Conservation (phyloP, 2,329 filamentous ascomycete species). For the Botryotinia globosa region DNA sequence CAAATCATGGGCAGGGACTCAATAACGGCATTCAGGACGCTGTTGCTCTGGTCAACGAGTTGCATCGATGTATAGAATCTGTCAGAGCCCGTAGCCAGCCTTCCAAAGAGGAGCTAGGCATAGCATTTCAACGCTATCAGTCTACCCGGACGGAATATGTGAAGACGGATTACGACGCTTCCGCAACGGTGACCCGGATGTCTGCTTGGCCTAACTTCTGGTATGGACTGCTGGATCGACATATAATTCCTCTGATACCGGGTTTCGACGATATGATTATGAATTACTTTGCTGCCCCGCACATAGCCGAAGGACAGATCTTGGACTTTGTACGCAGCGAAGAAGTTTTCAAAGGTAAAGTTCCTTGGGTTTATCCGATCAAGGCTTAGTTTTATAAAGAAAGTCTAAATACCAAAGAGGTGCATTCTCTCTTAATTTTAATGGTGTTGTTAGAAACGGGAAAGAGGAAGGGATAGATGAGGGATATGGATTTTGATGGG, state of each 20-base stretch:
- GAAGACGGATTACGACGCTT: background rate
- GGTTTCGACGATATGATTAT: background rate
- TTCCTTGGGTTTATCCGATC: background rate
- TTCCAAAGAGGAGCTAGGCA: background rate
- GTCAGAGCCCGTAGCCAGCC: background rate
- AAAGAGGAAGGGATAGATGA: no score
- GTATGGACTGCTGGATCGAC: background rate
- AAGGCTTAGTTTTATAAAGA: background rate
- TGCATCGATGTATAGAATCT: slow-evolving; percentile 2
- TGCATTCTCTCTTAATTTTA: no score
- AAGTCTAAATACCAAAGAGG: no score
- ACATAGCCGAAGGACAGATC: background rate
- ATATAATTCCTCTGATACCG: background rate
- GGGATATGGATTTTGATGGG: no score
- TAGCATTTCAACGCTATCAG: background rate
- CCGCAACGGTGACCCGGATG: background rate
- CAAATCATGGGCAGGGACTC: slow-evolving; percentile 3
- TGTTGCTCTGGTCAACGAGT: slow-evolving; percentile 10
- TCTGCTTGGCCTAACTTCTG: background rate
- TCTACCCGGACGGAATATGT: background rate
- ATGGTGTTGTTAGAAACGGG: no score
- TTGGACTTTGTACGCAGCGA: background rate
- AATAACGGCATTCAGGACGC: slow-evolving; percentile 7
- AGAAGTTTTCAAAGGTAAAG: background rate
- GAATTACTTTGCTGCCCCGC: background rate